phyloP scores from a whole-genome alignment of 305 asterid genomes.

The Solanum hybrid region DNA sequence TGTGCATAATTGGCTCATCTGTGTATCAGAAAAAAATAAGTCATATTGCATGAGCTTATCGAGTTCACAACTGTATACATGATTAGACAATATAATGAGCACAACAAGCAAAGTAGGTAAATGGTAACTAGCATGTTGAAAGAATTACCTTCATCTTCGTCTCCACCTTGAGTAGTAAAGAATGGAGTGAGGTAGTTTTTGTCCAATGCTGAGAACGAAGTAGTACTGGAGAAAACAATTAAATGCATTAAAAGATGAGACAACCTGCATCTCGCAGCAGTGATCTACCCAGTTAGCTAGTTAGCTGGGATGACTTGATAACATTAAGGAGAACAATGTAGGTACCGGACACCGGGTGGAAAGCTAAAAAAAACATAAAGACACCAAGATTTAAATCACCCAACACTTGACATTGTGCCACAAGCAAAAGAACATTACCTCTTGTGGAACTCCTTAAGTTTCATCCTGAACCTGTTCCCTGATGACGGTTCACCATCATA shows the following conservation, averaged over 20 bases:
- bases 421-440: conserved; percentile 33
- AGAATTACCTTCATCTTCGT: conserved; percentile 48
- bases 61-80: background rate
- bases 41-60: background rate
- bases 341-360: background rate
- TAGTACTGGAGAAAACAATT: conserved; percentile 51
- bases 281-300: background rate
- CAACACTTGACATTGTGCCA: background rate
- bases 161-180: conserved; percentile 79
- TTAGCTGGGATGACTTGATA: background rate
- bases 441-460: conserved; percentile 73
- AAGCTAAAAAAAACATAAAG: background rate
- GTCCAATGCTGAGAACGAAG: conserved; percentile 84
- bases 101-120: background rate
- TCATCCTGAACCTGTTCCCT: conserved; percentile 87
- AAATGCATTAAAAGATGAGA: conserved; percentile 5
- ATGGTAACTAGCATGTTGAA: background rate
- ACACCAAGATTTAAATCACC: background rate
- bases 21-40: background rate
- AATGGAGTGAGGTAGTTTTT: conserved; percentile 96
- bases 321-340: background rate
- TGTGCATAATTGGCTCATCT: conserved; percentile 2
- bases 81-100: background rate
- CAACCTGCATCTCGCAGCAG: background rate
- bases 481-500: conserved; percentile 74